These are phyloP conservation scores for Pelargonium nanum DNA, from an alignment of 345 rosid genomes.

Conservation along the genomic window DNA sequence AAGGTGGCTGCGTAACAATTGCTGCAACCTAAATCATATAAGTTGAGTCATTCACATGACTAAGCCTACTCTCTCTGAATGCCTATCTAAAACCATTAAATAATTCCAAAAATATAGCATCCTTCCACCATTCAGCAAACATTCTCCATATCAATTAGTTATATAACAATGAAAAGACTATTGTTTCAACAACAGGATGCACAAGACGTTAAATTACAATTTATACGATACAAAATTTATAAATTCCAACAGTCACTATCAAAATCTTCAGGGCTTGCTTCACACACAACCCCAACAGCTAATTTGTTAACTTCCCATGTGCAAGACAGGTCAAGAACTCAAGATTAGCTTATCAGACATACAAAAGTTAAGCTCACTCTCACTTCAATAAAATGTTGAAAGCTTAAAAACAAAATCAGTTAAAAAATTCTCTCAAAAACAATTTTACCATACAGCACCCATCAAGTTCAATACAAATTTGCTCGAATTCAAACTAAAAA, in stretches of 20 bases:
- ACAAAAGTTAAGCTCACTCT: no score
- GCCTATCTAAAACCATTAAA: neutral
- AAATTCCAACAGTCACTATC: neutral
- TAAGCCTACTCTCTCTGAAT: neutral
- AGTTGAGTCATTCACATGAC: constrained; percentile 6
- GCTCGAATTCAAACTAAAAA: neutral
- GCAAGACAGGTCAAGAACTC: no score
- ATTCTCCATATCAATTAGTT: neutral
- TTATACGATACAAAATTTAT: neutral
- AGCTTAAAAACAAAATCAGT: no score
- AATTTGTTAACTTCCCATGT: no score
- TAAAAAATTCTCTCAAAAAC: no score
- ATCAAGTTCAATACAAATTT: neutral
- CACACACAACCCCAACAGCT: neutral
- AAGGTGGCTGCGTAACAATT: constrained; percentile 81
- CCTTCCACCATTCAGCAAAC: no score
- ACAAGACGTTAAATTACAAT: neutral
- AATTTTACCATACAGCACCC: neutral
- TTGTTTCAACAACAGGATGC: neutral
- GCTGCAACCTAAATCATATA: constrained; percentile 60
- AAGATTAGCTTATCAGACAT: no score
- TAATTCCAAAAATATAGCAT: neutral
- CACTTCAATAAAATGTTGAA: no score
- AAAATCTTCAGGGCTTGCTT: neutral
- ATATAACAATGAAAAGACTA: neutral